Evolutionary conservation across 768 basidiomycete species (phyloP), one percentile per base, ranked within the genome.

Genomic region (Mycena maculata): DNA sequence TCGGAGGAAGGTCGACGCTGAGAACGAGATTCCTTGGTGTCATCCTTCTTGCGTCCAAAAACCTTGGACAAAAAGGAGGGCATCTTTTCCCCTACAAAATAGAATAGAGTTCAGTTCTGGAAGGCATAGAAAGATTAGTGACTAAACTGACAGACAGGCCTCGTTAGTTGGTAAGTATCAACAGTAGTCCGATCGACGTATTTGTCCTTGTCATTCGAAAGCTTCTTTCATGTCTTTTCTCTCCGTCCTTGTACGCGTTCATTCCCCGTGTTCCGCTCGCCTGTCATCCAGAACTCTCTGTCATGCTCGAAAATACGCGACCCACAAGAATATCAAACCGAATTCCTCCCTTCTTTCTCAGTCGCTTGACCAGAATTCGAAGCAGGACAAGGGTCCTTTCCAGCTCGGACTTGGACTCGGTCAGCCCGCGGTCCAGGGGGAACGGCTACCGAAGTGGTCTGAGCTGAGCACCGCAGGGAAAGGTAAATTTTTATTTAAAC

Each of bases 381-480:
- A 86, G 81, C 79, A 54, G 82, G 82, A 69, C 84, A 87, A 64
- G 91, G 94, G 94, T 3, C 93, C 94, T 25, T 95, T 95, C 71
- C 88, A 88, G 65, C 83, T 94, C 2, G 92, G 93, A 4, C 79
- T 92, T 1, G 92, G 92, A 2, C 80, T 92, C 57, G 84, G 88
- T 11, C 89, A 87, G 55, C 82, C 85, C 7, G 79, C 89, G 4
- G 74, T 86, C 39, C 83, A 80, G 53, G 85, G 84, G 27, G 85
- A 87, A 72, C 87, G 86, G 56, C 78, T 84, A 15, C 89, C 88
- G 76, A 91, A 89, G 74, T 95, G 94, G 94, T 90, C 90, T 30
- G 91, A 95, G 74, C 79, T 95, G 57, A 91, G 85, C 73, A 83
- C 88, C 10, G 81, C 88, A 50, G 94, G 92, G 52, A 95, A 95